Conservation (phyloP, 192 early-diverging fungal species). For the Coemansia sp. region DNA sequence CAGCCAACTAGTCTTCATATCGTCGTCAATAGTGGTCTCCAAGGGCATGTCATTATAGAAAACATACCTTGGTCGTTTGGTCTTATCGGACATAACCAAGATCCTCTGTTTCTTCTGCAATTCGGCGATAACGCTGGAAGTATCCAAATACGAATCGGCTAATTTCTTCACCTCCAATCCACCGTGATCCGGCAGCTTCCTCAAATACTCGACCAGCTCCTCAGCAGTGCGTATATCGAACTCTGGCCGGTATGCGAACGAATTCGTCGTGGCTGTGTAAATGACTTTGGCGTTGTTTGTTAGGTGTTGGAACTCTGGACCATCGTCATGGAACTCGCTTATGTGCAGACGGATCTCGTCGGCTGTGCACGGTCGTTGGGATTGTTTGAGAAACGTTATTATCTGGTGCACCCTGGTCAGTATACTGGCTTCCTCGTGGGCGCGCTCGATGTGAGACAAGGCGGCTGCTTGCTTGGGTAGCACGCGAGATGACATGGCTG, state of each 20-base stretch:
- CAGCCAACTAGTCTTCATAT: conserved; percentile 75
- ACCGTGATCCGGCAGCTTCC: conserved; percentile 53
- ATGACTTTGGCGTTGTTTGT: conserved; percentile 64
- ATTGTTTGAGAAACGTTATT: conserved; percentile 47
- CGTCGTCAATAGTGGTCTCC: conserved; percentile 34
- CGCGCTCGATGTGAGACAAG: conserved; percentile 16
- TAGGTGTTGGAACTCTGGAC: conserved; percentile 58
- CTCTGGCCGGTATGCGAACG: conserved; percentile 75
- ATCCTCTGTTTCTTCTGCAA: conserved; percentile 55
- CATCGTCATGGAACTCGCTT: conserved; percentile 58
- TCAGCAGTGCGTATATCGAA: conserved; percentile 70
- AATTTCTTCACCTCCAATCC: conserved; percentile 77
- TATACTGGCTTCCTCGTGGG: conserved; percentile 16
- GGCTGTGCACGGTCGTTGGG: conserved; percentile 59
- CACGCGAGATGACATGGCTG: not conserved
- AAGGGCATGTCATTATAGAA: conserved; percentile 61
- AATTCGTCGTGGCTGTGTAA: conserved; percentile 56
- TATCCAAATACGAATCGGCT: conserved; percentile 68
- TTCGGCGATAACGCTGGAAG: conserved; percentile 28
- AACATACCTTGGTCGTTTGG: conserved; percentile 60
- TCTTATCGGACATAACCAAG: conserved; percentile 65
- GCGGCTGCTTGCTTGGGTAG: not conserved
- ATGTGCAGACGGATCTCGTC: conserved; percentile 59
- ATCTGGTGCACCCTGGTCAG: conserved; percentile 38
- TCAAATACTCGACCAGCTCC: conserved; percentile 65